Base-by-base conservation (phyloP, 1,139 yeast genomes). In the Meyerozyma guilliermondii region DNA sequence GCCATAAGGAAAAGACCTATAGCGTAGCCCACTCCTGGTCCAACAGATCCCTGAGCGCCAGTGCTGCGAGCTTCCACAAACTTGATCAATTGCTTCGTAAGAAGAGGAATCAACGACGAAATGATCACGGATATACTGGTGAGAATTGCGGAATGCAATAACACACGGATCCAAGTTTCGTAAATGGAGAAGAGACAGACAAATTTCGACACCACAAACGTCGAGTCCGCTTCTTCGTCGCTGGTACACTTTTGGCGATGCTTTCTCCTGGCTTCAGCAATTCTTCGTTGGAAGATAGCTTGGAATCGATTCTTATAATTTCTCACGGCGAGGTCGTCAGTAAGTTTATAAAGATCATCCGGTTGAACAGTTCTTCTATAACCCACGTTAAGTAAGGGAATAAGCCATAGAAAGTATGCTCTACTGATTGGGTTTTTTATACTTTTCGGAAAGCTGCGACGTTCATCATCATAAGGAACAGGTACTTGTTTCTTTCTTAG, bases 341-440 rank as follows among this genome's bases (percentile, higher is more conserved):
- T 72, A 42, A 85, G 66, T 36, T 63, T 63, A 60, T 68, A 84
- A 43, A 86, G 59, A 59, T 86, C 95, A 42, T 76, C 73, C 6
- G 81, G 78, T 41, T 78, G 79, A 29, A 86, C 60, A 0, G 87
- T 81, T 52, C 95, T 71, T 44, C 72, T 71, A 56, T 85, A 86
- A 1, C 95, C 95, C 3, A 75, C 76, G 31, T 63, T 68, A 53
- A 84, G 53, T 3, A 83, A 46, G 0, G 87, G 86, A 14, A 63
- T 47, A 35, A 81, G 66, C 92, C 92, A 84, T 58, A 71, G 60
- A 50, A 79, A 79, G 38, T 33, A 33, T 10, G 24, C 36, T 33
- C 36, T 16, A 7, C 36, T 20, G 2, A 33, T 20, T 2, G 16
- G n/a, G 36, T 33, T 33, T 26, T 33, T 33, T 8, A 33, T 17